Evolutionary conservation across 2,329 filamentous ascomycete species (phyloP).

Genomic region (Apiospora saccharicola): DNA sequence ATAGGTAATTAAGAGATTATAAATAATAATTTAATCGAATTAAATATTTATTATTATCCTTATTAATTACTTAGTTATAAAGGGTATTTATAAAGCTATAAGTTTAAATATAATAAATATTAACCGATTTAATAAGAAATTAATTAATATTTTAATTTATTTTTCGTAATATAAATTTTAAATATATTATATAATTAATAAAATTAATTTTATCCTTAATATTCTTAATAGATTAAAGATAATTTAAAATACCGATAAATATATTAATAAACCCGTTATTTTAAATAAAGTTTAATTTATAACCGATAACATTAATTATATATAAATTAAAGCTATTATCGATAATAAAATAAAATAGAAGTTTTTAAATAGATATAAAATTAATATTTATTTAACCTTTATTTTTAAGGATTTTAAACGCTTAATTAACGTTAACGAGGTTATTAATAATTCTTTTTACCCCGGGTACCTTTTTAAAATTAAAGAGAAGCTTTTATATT

Average conservation of each 20-base stretch:
- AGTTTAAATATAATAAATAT: constrained; percentile 17
- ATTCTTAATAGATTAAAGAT: too few species aligned
- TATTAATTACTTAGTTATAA: background rate
- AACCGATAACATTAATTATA: background rate
- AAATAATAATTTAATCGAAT: background rate
- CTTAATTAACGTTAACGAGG: background rate
- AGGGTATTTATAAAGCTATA: background rate
- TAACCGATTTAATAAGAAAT: background rate
- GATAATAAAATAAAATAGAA: background rate
- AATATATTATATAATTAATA: too few species aligned
- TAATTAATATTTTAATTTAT: background rate
- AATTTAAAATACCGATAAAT: too few species aligned
- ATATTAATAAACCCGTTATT: too few species aligned
- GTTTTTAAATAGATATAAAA: background rate
- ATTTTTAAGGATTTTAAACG: too few species aligned
- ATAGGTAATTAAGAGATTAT: background rate
- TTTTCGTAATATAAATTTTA: background rate
- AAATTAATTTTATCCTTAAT: too few species aligned
- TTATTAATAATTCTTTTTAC: background rate
- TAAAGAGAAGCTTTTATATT: constrained; percentile 15
- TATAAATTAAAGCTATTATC: background rate
- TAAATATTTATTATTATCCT: background rate
- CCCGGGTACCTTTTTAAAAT: background rate
- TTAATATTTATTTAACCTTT: background rate
- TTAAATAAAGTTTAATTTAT: too few species aligned